phyloP scores from a whole-genome alignment of 1,284 basidiomycete species.

The Erythrobasidium hasegawianum region DNA sequence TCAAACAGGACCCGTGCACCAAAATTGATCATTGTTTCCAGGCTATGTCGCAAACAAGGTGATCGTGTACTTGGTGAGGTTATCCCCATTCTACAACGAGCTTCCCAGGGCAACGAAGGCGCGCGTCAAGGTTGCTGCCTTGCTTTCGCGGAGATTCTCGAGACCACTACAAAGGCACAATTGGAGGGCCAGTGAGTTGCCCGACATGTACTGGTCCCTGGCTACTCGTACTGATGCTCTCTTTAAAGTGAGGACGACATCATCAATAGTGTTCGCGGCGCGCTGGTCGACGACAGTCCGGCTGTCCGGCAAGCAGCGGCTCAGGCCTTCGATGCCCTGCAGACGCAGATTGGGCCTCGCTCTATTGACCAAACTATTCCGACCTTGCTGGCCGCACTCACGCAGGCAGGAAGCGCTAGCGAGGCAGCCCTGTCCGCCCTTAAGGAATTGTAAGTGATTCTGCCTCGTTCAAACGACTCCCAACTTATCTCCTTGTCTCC shows the following conservation, averaged over 20 bases:
- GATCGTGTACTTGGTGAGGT: conserved; percentile 82
- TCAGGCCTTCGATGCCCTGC: conserved; percentile 86
- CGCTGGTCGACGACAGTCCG: conserved; percentile 82
- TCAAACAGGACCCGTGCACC: neutral
- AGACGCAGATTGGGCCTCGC: conserved; percentile 81
- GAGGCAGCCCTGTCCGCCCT: conserved; percentile 89
- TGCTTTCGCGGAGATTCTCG: conserved; percentile 82
- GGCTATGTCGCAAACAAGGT: conserved; percentile 94
- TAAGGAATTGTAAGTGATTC: conserved; percentile 62
- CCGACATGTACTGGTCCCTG: no score
- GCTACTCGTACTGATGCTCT: neutral
- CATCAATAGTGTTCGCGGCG: conserved; percentile 73
- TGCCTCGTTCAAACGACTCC: conserved; percentile 9
- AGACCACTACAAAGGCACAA: conserved; percentile 78
- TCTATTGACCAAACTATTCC: conserved; percentile 97
- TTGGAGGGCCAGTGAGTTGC: conserved; percentile 64
- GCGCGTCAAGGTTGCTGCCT: conserved; percentile 81
- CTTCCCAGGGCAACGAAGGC: conserved; percentile 53
- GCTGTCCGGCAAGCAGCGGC: conserved; percentile 89
- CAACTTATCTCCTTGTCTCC: no score
- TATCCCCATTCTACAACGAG: conserved; percentile 43
- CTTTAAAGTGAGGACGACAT: conserved; percentile 67
- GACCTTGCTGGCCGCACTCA: conserved; percentile 85
- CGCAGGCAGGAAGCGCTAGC: conserved; percentile 81
- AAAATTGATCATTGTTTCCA: conserved; percentile 14